Evolutionary conservation across 257 asterid species (phyloP).

Genomic region (Ballota nigra): DNA sequence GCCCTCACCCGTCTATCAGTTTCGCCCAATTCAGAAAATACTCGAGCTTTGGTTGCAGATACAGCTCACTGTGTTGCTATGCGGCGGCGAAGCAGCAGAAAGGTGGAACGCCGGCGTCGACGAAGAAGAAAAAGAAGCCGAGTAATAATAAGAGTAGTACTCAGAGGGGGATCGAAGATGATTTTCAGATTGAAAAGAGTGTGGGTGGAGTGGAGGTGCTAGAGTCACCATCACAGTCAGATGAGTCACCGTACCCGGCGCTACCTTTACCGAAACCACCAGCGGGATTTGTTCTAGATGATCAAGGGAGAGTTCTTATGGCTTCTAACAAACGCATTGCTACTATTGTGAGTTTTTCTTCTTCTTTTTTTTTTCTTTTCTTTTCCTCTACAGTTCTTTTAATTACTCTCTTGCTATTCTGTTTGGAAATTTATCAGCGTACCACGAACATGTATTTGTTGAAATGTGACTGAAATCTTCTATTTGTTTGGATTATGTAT

Average conservation of each 20-base stretch:
- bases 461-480: not conserved
- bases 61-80: constrained; percentile 30
- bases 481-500: not conserved
- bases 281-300: constrained; percentile 90
- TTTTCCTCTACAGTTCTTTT: not conserved
- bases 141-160: constrained; percentile 28
- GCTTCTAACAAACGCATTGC: constrained; percentile 81
- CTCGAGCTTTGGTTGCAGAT: constrained; percentile 26
- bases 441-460: not conserved
- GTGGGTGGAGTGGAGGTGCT: constrained; percentile 39
- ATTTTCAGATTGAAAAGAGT: constrained; percentile 45
- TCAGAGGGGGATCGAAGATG: constrained; percentile 33
- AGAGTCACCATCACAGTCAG: constrained; percentile 36
- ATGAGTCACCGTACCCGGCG: constrained; percentile 39
- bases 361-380: no score
- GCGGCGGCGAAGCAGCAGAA: constrained; percentile 64
- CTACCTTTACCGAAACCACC: constrained; percentile 92
- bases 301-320: constrained; percentile 78
- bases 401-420: not conserved
- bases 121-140: constrained; percentile 47
- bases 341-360: constrained; percentile 56
- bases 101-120: constrained; percentile 34
- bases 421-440: not conserved
- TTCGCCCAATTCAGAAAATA: constrained; percentile 21
- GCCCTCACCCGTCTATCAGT: constrained; percentile 7